Percentiles rank a stretch among this genome's conserved stretches.
Conservation (phyloP, 1,284 basidiomycete species). For the Cryptococcus sp. region DNA sequence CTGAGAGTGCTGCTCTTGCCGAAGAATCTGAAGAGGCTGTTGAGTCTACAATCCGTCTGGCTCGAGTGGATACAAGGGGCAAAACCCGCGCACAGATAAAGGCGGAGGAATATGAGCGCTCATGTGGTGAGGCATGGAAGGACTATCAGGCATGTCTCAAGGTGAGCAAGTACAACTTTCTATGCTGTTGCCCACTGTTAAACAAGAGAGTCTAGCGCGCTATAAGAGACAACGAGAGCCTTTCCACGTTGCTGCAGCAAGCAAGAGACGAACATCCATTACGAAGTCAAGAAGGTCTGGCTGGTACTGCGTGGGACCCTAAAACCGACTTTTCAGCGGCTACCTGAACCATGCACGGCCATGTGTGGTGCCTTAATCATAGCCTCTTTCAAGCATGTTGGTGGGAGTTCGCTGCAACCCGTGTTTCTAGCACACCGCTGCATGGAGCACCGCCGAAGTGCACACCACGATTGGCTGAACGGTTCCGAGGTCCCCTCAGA, state of each 20-base stretch:
- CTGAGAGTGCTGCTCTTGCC: not conserved
- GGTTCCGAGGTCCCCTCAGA: no score
- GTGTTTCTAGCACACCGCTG: no score
- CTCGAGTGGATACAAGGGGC: slow-evolving; percentile 37
- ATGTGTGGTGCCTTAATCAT: no score
- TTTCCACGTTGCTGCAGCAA: slow-evolving; percentile 73
- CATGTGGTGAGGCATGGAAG: slow-evolving; percentile 78
- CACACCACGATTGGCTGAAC: no score
- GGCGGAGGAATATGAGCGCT: slow-evolving; percentile 76
- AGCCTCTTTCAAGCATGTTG: no score
- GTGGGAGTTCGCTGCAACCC: no score
- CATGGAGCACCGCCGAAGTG: no score
- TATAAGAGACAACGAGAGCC: slow-evolving; percentile 69
- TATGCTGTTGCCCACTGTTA: slow-evolving; percentile 2
- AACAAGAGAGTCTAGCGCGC: slow-evolving; percentile 63
- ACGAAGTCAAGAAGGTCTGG: slow-evolving; percentile 36
- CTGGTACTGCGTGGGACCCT: slow-evolving; percentile 47
- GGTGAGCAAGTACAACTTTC: slow-evolving; percentile 54
- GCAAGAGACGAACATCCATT: slow-evolving; percentile 80
- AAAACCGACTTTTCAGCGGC: slow-evolving; percentile 12
- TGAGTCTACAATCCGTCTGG: not conserved
- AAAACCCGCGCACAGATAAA: slow-evolving; percentile 49
- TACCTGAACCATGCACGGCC: not conserved
- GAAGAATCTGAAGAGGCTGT: slow-evolving; percentile 2
- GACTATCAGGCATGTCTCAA: slow-evolving; percentile 78